Evolutionary conservation across 2,329 filamentous ascomycete species (phyloP).

Genomic region (Phialophora chinensis): DNA sequence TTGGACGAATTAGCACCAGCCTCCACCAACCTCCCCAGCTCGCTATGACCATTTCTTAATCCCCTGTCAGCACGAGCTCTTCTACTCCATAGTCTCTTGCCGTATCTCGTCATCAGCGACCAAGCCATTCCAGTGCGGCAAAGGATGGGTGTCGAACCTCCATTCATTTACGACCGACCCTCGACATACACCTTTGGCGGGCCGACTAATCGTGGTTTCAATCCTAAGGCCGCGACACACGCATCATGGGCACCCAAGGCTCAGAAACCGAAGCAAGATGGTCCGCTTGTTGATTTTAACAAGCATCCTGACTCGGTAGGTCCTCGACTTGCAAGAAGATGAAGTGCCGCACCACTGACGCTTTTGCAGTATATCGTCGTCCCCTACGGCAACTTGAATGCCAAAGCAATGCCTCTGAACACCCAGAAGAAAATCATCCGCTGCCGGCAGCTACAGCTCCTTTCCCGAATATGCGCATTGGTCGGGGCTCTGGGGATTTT

Average conservation of each 20-base stretch:
- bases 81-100: background rate
- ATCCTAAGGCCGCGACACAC: conserved; percentile 83
- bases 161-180: conserved; percentile 74
- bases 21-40: conserved; percentile 12
- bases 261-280: conserved; percentile 68
- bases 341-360: conserved; percentile 15
- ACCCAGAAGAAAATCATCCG: conserved; percentile 75
- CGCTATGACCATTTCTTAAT: conserved; percentile 18
- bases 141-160: conserved; percentile 63
- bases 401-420: conserved; percentile 69
- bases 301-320: conserved; percentile 79
- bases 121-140: conserved; percentile 12
- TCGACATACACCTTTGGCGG: conserved; percentile 60
- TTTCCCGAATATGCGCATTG: conserved; percentile 69
- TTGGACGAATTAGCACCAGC: conserved; percentile 1
- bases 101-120: conserved; percentile 5
- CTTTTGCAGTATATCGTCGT: conserved; percentile 57
- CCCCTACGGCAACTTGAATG: conserved; percentile 65
- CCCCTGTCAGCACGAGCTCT: conserved; percentile 19
- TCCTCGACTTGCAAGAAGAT: conserved; percentile 28
- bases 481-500: conserved; percentile 73
- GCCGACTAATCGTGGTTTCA: conserved; percentile 67
- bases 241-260: conserved; percentile 73
- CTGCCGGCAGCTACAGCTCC: conserved; percentile 71
- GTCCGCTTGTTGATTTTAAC: conserved; percentile 82